Evolutionary conservation across 805 yeast genomes (phyloP), one percentile per base, ranked within the genome.

Genomic region (Kodamaea hsintzibuensis): DNA sequence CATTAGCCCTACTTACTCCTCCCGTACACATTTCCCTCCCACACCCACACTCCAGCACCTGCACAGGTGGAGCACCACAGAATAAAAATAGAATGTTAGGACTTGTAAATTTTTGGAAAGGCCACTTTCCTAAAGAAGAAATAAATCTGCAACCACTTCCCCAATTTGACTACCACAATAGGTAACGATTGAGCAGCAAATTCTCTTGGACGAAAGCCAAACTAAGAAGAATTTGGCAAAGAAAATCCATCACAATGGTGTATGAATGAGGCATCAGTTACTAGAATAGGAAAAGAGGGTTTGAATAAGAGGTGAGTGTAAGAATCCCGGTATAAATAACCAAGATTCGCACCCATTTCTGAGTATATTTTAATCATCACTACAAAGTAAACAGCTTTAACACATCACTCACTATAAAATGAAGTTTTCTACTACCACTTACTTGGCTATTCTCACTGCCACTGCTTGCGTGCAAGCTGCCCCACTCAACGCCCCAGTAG

Each of bases 371-470:
- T 51, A 16, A 17, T 45, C 45, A 51, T 43, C 47, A 51, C 5
- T 16, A 17, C 52, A 30, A 40, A 38, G 18, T 27, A 44, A 35
- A 35, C 19, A 14, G 40, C 19, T 27, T 39, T 38, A 40, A 46
- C 44, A 22, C 27, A 27, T 13, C 52, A 37, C 38, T 42, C 22
- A 57, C 44, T 40, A 40, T 16, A 60, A 56, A 61, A 76, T 76
- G 80, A 76, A 74, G 68, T 70, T 75, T 43, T 63, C 79, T 39
- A 65, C 73, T 45, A 62, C 79, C 47, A 67, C 79, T 47, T 63
- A 70, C 50, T 62, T 73, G 56, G 77, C 79, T 53, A 62, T 75
- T 57, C 68, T 73, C 61, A 77, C 76, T 52, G 46, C 79, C 37
- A 55, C 72, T 39, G 65, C 76, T 30, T 58, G 69, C 47, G 78